These are phyloP conservation scores for Diaporthe ampelina DNA, from an alignment of 2,329 filamentous ascomycete genomes.

Conservation along the genomic window DNA sequence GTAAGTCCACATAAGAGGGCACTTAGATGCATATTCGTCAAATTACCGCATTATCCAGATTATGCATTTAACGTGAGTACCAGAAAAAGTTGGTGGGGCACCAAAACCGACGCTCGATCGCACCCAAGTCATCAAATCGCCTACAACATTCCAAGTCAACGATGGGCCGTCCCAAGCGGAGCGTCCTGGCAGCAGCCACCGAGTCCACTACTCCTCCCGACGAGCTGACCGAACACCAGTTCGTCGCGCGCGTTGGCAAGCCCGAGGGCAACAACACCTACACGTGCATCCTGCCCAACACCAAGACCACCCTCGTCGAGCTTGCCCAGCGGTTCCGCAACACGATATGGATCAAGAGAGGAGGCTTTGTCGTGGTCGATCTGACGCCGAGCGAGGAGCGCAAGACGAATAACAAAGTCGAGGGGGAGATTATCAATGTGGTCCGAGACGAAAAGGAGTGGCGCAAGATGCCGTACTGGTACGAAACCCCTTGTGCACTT, in stretches of 20 bases:
- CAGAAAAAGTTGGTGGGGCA: conserved; percentile 37
- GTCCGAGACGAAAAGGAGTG: conserved; percentile 92
- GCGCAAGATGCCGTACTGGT: conserved; percentile 93
- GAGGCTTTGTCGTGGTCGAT: conserved; percentile 89
- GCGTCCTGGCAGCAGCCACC: conserved; percentile 82
- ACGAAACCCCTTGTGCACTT: conserved; percentile 44
- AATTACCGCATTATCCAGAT: neutral
- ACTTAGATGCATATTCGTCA: neutral
- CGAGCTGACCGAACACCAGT: conserved; percentile 71
- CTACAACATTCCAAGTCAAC: conserved; percentile 6
- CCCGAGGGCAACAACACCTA: conserved; percentile 93
- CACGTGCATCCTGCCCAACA: conserved; percentile 78
- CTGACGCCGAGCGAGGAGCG: conserved; percentile 72
- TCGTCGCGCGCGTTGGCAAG: conserved; percentile 83
- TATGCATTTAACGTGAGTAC: conserved; percentile 3
- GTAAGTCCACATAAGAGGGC: neutral
- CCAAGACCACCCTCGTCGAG: conserved; percentile 79
- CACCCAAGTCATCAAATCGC: conserved; percentile 14
- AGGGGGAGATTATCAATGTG: conserved; percentile 92
- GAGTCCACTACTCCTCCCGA: conserved; percentile 74
- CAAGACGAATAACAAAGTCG: conserved; percentile 78
- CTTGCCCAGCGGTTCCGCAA: conserved; percentile 88
- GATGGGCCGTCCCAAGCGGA: conserved; percentile 84
- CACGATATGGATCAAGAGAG: conserved; percentile 92
- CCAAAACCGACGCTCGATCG: neutral